Percentiles rank a stretch among this genome's conserved stretches.
Conservation (phyloP, 2,329 filamentous ascomycete species). For the Penicillium sp. region DNA sequence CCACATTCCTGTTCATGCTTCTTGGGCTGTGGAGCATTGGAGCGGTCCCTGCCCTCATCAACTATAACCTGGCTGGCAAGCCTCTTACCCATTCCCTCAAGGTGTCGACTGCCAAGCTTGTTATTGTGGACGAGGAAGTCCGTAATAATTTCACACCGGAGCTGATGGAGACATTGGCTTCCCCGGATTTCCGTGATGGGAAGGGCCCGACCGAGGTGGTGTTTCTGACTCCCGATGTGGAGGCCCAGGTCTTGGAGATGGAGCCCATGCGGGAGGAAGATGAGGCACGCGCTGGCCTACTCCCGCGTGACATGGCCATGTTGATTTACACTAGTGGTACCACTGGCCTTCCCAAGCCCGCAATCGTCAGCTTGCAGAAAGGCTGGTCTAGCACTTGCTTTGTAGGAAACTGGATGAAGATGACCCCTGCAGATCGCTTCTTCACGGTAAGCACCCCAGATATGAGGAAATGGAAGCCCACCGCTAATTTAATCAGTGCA, state of each 20-base stretch:
- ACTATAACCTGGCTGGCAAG: conserved; percentile 75
- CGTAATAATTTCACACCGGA: conserved; percentile 50
- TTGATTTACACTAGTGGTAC: conserved; percentile 87
- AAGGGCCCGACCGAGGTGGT: conserved; percentile 58
- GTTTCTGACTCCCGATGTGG: conserved; percentile 60
- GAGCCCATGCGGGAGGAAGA: conserved; percentile 60
- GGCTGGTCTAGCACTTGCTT: conserved; percentile 56
- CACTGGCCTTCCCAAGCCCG: conserved; percentile 79
- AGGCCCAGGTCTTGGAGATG: conserved; percentile 55
- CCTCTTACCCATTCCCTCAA: conserved; percentile 73
- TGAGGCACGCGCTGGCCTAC: conserved; percentile 53
- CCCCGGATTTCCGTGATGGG: conserved; percentile 42
- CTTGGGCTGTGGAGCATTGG: conserved; percentile 81
- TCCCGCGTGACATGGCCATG: conserved; percentile 61
- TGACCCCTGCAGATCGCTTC: conserved; percentile 66
- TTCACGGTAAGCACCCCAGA: conserved; percentile 62
- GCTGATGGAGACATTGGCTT: conserved; percentile 41
- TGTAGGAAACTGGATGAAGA: conserved; percentile 55
- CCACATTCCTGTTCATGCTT: conserved; percentile 73
- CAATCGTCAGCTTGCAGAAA: conserved; percentile 73
- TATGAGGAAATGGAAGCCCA: background rate
- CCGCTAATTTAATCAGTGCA: conserved; percentile 55
- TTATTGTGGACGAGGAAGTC: conserved; percentile 70
- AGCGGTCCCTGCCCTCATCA: conserved; percentile 80
- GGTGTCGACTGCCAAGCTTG: conserved; percentile 64